Base-by-base conservation (phyloP, 1,284 basidiomycete genomes). In the Ustilago tritici region DNA sequence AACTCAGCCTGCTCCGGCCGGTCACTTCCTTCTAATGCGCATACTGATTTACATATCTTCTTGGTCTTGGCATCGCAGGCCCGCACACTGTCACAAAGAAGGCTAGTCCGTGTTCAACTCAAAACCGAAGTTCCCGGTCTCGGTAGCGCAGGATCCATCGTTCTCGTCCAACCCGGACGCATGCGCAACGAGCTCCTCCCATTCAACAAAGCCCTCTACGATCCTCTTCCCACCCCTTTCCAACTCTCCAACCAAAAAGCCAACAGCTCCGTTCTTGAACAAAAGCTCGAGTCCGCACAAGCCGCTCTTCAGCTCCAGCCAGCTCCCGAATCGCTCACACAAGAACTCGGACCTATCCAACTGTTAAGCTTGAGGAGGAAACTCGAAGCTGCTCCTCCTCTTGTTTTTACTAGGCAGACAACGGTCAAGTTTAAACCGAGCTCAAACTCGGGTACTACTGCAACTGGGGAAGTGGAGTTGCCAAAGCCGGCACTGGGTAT, bases 131-230 rank as follows among this genome's bases (percentile, higher is more conserved):
- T 72, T 15, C 53, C 62, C 1, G 70, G 75, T 38, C 70, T 77
- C 56, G 75, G 75, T 32, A 32, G 38, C 14, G 70, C 66, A 28
- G 70, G 70, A 9, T 56, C 47, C 54, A 55, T 66, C 23, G 70
- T 72, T 11, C 75, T 77, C 38, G 75, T 77, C 55, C 70, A 70
- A 17, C 75, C 75, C 0, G 75, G 75, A 46, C 70, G 70, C 31
- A 77, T 77, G 75, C 75, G 75, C 50, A 77, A 77, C 70, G 53
- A 64, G 59, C 66, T 77, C 23, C 56, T 77, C 12, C 75, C 75
- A 17, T 3, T 17, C 0, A 11, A 47, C 14, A 65, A 70, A 66
- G 75, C 75, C 64, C 28, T 69, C 57, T 77, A 77, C 58, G 53
- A 64, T 52, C 75, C 75, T 31, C 60, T 77, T 6, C 66, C 69